phyloP scores from a whole-genome alignment of 768 basidiomycete genomes.

The Phlegmacium glaucopus region DNA sequence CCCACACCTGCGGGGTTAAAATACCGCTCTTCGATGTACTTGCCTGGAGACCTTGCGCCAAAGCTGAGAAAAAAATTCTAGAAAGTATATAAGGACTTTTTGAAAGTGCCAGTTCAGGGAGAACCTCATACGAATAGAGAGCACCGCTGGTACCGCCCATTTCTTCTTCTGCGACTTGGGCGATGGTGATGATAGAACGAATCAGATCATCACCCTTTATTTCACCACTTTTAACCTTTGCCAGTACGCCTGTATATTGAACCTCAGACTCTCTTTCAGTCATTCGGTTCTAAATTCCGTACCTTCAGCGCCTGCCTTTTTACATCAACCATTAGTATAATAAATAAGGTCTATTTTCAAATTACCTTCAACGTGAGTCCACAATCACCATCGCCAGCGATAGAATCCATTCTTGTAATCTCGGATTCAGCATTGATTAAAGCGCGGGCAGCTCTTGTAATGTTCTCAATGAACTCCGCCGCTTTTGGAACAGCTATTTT shows the following conservation, averaged over 20 bases:
- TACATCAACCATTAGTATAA: not conserved
- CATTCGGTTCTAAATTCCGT: constrained; percentile 7
- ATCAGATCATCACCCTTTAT: constrained; percentile 66
- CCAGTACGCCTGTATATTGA: constrained; percentile 49
- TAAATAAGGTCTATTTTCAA: not conserved
- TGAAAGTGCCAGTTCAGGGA: not conserved
- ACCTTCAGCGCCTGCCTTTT: constrained; percentile 69
- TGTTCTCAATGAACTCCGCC: constrained; percentile 46
- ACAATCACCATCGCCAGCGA: constrained; percentile 85
- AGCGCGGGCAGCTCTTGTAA: constrained; percentile 59
- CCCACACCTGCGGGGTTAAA: constrained; percentile 58
- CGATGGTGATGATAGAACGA: constrained; percentile 60
- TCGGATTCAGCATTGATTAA: constrained; percentile 81
- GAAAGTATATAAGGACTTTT: not conserved
- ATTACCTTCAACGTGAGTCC: constrained; percentile 49
- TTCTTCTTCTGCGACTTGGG: constrained; percentile 71
- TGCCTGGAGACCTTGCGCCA: constrained; percentile 67
- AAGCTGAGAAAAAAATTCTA: constrained; percentile 89
- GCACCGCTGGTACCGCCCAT: constrained; percentile 95
- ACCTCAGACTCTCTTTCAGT: not conserved
- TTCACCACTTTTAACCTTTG: constrained; percentile 48
- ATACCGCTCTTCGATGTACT: constrained; percentile 26
- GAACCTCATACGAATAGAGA: constrained; percentile 72
- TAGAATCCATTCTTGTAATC: constrained; percentile 87
- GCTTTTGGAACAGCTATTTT: constrained; percentile 31